phyloP scores from a whole-genome alignment of 2,329 filamentous ascomycete species.

The Coccinonectria pachysandricola region DNA sequence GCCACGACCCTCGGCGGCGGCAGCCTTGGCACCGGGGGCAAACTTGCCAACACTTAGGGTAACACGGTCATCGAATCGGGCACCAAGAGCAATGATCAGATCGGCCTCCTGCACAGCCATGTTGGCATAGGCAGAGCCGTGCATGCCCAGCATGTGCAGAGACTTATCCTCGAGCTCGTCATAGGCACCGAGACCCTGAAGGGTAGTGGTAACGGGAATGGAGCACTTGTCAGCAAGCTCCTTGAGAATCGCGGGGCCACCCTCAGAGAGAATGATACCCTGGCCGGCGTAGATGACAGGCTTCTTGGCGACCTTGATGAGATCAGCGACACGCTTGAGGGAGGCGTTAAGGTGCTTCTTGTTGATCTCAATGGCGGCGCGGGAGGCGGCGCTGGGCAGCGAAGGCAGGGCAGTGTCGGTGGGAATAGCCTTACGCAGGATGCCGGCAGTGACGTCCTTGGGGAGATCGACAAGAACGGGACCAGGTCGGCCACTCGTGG shows the following conservation, averaged over 20 bases:
- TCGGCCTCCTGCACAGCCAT: conserved; percentile 97
- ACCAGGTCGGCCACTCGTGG: conserved; percentile 84
- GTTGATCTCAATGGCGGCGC: conserved; percentile 62
- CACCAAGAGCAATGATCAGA: conserved; percentile 87
- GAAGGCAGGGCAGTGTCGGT: conserved; percentile 61
- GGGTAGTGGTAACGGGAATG: conserved; percentile 91
- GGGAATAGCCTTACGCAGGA: conserved; percentile 76
- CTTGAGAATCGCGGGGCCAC: conserved; percentile 70
- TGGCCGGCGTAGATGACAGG: conserved; percentile 93
- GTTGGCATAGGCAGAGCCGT: conserved; percentile 94
- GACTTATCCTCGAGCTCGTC: conserved; percentile 92
- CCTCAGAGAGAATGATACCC: conserved; percentile 69
- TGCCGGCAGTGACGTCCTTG: conserved; percentile 87
- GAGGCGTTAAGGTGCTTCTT: conserved; percentile 62
- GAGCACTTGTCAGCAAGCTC: conserved; percentile 81
- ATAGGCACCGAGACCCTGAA: conserved; percentile 85
- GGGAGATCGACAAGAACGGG: conserved; percentile 93
- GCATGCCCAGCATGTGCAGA: conserved; percentile 98
- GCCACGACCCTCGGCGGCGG: conserved; percentile 74
- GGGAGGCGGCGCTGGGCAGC: conserved; percentile 76
- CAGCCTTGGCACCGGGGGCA: conserved; percentile 75
- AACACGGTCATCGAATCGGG: conserved; percentile 93
- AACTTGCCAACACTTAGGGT: conserved; percentile 76
- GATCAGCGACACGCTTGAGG: conserved; percentile 64
- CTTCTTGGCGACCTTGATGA: conserved; percentile 86